phyloP scores from a whole-genome alignment of 2,329 filamentous ascomycete genomes.

The Ascochyta pisi region DNA sequence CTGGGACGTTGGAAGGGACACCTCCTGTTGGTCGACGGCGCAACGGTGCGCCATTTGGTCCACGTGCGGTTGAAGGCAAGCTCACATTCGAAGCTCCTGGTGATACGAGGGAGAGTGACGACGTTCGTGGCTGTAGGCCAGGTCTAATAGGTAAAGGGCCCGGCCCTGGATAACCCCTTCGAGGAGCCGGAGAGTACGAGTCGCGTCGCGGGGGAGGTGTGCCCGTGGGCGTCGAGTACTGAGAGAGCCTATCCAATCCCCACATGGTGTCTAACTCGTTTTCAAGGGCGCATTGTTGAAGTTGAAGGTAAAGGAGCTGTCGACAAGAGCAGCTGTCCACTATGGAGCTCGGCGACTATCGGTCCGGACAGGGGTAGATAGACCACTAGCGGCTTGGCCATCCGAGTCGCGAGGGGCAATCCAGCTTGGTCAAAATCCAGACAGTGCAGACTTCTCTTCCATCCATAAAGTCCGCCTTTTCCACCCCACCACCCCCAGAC shows the following conservation, averaged over 20 bases:
- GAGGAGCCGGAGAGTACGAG: constrained; percentile 74
- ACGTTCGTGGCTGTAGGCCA: constrained; percentile 72
- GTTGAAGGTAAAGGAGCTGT: constrained; percentile 4
- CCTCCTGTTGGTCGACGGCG: constrained; percentile 65
- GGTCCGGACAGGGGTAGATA: not conserved
- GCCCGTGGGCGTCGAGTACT: constrained; percentile 69
- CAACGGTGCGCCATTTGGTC: constrained; percentile 68
- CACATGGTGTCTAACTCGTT: constrained; percentile 66
- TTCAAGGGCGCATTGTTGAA: constrained; percentile 6
- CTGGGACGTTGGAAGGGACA: constrained; percentile 63
- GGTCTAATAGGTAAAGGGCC: constrained; percentile 73
- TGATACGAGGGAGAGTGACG: constrained; percentile 76
- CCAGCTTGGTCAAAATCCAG: constrained; percentile 39
- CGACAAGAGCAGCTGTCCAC: constrained; percentile 8
- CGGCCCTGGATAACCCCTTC: constrained; percentile 74
- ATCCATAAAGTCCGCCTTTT: constrained; percentile 35
- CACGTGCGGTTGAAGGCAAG: constrained; percentile 69
- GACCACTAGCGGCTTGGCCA: constrained; percentile 27
- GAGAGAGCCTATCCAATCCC: constrained; percentile 81
- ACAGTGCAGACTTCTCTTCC: constrained; percentile 42
- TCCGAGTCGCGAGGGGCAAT: constrained; percentile 1
- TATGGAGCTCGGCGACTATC: not conserved
- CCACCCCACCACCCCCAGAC: constrained; percentile 38
- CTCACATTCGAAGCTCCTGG: constrained; percentile 79
- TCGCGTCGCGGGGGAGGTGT: constrained; percentile 69